Evolutionary conservation across 2,329 filamentous ascomycete genomes (phyloP), one percentile per base, ranked within the genome.

Genomic region (Exophiala dermatitidis): DNA sequence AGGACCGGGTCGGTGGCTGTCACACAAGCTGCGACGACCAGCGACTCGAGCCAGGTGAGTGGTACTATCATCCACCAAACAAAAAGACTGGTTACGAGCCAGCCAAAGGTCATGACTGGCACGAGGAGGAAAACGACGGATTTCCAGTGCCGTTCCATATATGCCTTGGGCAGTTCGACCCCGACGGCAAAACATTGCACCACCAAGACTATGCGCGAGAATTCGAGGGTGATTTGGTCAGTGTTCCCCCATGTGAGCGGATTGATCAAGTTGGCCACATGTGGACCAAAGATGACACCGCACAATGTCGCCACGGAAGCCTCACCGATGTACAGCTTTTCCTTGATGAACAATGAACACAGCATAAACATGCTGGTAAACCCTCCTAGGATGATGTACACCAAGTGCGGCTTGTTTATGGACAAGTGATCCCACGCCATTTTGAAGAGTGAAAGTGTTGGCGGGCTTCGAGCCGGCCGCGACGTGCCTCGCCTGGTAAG

Each of bases 351-450:
- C 51, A 94, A 89, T 56, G 93, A 98, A 71, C 90, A 95, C 56
- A 98, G 78, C 93, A 98, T 98, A 75, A 98, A 98, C 64, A 98
- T 77, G 56, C 86, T 90, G 63, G 93, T 98, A 75, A 98, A 98
- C 69, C 91, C 93, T 66, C 93, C 93, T 52, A 98, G 77, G 72
- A 98, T 96, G 73, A 97, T 89, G 73, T 98, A 98, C 61, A 95
- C 93, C 88, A 97, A 72, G 77, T 98, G 93, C 65, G 93, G 88
- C 77, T 85, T 87, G 73, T 94, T 96, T 74, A 97, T 84, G 49
- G 72, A 71, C 56, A 77, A 63, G 53, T 77, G 75, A 50, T 76
- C 68, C 75, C 75, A 77, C 54, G 69, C 74, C 75, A 77, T 77
- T 45, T 54, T 69, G 50, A 26, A 4, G 38, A 26, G 5, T 6